Evolutionary conservation across 2,329 filamentous ascomycete genomes (phyloP), one percentile per base, ranked within the genome.

Genomic region (Sporothrix brunneoviolacea): DNA sequence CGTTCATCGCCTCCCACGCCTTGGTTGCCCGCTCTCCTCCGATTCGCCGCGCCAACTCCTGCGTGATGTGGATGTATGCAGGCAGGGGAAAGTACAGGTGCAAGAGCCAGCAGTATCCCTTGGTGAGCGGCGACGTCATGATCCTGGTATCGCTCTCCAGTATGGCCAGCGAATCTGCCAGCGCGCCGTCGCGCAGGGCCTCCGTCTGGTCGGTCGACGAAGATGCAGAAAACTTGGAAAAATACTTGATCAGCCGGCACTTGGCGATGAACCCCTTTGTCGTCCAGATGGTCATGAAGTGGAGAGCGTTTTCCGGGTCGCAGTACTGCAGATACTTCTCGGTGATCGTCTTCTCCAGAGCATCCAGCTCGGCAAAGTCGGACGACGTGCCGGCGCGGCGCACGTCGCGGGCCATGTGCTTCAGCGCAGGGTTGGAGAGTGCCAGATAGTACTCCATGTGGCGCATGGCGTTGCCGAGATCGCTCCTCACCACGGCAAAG

Each of bases 231-330:
- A 21, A 47, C n/a, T 21, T 63, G 0, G 67, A 64, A 50, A 75
- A 72, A 50, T 75, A 64, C 43, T 79, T 72, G 44, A 81, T 51
- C 0, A 84, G 68, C 1, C 67, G 70, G 40, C 54, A 62, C 57
- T 72, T 79, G 0, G 77, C 72, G 3, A 84, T 50, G 5, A 68
- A 64, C 0, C 57, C 62, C 10, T 76, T 56, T 1, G 65, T 58
- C 0, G 58, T 65, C 66, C 69, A 68, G 0, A 68, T 56, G 0
- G 68, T 65, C 58, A 72, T 65, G 45, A 61, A 68, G n/a, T 74
- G 71, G 1, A 73, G 51, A 0, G 69, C 64, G 38, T 65, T 68
- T 0, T 64, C 62, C 0, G 58, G 50, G 39, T 73, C 64, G 47
- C 70, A 74, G 27, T 59, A 63, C 4, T 56, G 56, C 24, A 81